Evolutionary conservation across 2,329 filamentous ascomycete species (phyloP).

Genomic region (Verruconis gallopava): DNA sequence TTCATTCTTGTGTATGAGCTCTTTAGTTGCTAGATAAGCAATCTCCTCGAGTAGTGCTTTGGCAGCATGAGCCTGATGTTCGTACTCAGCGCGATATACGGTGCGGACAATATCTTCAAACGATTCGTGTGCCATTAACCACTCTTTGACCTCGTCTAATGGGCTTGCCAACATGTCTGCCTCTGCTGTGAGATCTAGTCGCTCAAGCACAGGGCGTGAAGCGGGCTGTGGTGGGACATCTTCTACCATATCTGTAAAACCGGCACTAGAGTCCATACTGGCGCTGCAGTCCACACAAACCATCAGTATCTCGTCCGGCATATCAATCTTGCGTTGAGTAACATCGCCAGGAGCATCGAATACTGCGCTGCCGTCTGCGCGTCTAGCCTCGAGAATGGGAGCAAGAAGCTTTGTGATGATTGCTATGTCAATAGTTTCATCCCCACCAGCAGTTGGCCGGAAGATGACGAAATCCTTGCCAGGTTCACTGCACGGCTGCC

Average conservation of each 20-base stretch:
- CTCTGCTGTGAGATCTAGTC: background rate
- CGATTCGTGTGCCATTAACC: slow-evolving; percentile 16
- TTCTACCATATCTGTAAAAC: slow-evolving; percentile 20
- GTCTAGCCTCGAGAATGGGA: slow-evolving; percentile 20
- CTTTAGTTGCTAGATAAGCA: background rate
- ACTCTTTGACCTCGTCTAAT: slow-evolving; percentile 18
- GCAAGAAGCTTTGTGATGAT: slow-evolving; percentile 24
- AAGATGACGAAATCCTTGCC: slow-evolving; percentile 23
- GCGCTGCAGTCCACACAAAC: slow-evolving; percentile 23
- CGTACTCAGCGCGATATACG: slow-evolving; percentile 10
- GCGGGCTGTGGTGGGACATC: slow-evolving; percentile 11
- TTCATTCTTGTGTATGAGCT: background rate
- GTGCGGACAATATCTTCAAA: slow-evolving; percentile 20
- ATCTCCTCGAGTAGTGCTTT: slow-evolving; percentile 4
- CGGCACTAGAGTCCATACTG: slow-evolving; percentile 20
- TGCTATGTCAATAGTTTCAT: slow-evolving; percentile 21
- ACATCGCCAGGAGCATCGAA: slow-evolving; percentile 23
- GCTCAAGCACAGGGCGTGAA: background rate
- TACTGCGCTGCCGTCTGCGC: slow-evolving; percentile 21
- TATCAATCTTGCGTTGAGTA: slow-evolving; percentile 15
- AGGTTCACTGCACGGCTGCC: slow-evolving; percentile 19
- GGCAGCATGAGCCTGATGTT: slow-evolving; percentile 11
- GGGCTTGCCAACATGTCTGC: slow-evolving; percentile 1
- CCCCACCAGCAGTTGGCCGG: slow-evolving; percentile 18
- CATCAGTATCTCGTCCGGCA: slow-evolving; percentile 24